Evolutionary conservation across 352 stramenopile genomes (phyloP), one percentile per base, ranked within the genome.

Genomic region (Globisporangium yorkense): DNA sequence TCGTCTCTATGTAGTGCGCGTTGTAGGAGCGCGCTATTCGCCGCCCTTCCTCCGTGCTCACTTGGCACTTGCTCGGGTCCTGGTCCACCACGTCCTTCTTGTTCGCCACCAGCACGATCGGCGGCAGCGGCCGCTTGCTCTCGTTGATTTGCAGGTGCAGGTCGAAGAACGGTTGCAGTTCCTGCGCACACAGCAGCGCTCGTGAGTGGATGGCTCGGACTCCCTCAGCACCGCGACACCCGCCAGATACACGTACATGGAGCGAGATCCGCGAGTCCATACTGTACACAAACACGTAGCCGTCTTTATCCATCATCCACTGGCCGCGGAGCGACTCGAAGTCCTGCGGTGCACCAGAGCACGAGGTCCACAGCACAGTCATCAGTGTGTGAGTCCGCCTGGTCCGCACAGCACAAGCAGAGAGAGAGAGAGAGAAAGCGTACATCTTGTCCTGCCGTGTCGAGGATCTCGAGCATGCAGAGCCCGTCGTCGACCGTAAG

Each of bases 281-380:
- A 70, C 77, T 90, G 72, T 94, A 96, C 56, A 96, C 87, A 80
- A 96, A 96, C 57, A 95, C 81, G 65, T 95, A 95, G 62, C 82
- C 86, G 70, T 95, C 82, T 62, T 95, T 95, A 69, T 93, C 86
- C 82, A 94, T 94, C 84, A 96, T 96, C 81, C 86, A 96, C 64
- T 94, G 84, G 20, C 79, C 81, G 54, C 88, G 74, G 33, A 97
- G 63, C 56, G 81, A 92, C 62, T 94, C 86, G 75, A 96, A 97
- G 56, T 96, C 87, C 74, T 87, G 54, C 46, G 48, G 18, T 8
- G 15, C 29, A 58, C 37, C 41, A 51, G 40, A 39, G 45, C 18
- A 55, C 24, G 24, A 27, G 24, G 24, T 27, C 24, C 24, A 56
- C 27, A 29, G 5, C 24, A 15, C 37, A 39, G n/a, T 29, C 51